Evolutionary conservation across 306 rosid species (phyloP), one percentile per base, ranked within the genome.

Genomic region (Potentilla sterilis): DNA sequence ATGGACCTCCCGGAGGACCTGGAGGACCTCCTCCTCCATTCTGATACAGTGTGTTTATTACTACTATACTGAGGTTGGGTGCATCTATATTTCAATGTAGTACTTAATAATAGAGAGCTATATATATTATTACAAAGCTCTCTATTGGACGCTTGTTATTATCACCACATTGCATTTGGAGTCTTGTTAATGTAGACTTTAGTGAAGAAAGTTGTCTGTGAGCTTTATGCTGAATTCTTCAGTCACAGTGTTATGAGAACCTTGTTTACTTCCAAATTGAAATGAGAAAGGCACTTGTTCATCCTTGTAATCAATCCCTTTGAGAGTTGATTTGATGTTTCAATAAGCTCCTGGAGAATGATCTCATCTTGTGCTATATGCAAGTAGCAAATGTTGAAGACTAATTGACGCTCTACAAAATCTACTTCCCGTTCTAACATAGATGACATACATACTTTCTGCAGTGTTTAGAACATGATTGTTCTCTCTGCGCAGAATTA

Each of bases 1-100:
- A 1, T 73, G 97, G 97, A 3, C 92, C 86, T 57, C 80, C 74
- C 5, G 89, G 89, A 14, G 86, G 82, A 6, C 81, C 22, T 7
- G 57, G 57, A 51, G 57, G 57, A 49, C 55, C 55, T 48, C 54
- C 85, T 15, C 80, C 63, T 71, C 88, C 77, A 28, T 85, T 42
- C 77, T 86, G 82, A 86, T 10, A 34, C 14, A 9, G 4, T 51
- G 44, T 44, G 40, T 57, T 46, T 52, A 12, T 13, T 74, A 16
- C 52, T 41, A 16, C 61, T 41, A 22, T 35, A 43, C 40, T 19
- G 38, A 28, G 59, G 74, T 24, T 15, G 35, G 22, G 57, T 74
- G 15, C 46, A 41, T 22, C 72, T 58, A 28, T 58, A 41, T 8
- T 15, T 1, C 11, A n/a, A 8, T n/a, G 51, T 21, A 10, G 2